phyloP scores from a whole-genome alignment of 305 asterid genomes.

The Fraxinus nigra region DNA sequence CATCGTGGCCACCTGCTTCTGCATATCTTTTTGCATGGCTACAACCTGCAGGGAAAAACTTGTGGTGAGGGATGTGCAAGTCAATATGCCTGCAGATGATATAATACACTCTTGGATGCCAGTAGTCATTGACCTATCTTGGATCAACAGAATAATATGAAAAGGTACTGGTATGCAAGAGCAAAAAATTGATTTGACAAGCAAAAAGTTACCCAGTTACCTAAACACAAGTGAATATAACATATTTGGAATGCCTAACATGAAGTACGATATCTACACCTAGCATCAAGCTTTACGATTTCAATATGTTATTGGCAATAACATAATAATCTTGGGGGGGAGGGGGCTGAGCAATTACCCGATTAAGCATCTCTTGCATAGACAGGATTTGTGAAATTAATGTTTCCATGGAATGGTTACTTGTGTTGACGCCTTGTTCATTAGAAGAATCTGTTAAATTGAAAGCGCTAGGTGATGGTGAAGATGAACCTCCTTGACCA shows the following conservation, averaged over 20 bases:
- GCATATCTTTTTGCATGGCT: constrained; percentile 66
- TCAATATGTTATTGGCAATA: neutral
- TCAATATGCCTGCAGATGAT: constrained; percentile 2
- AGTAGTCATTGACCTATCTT: neutral
- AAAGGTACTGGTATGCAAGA: neutral
- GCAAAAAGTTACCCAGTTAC: neutral
- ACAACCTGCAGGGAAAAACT: constrained; percentile 46
- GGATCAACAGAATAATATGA: neutral
- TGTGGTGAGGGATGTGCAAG: constrained; percentile 16
- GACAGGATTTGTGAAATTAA: constrained; percentile 48
- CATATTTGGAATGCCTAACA: neutral
- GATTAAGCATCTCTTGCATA: constrained; percentile 75
- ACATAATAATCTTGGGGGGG: neutral
- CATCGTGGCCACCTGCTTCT: constrained; percentile 63
- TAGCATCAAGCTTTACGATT: neutral
- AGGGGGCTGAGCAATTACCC: constrained; percentile 37
- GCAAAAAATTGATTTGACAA: neutral
- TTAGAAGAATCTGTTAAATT: constrained; percentile 48
- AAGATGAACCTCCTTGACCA: constrained; percentile 51
- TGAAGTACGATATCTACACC: neutral
- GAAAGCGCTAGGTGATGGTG: constrained; percentile 48
- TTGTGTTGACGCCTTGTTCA: constrained; percentile 53
- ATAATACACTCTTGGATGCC: constrained; percentile 5
- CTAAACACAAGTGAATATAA: neutral
- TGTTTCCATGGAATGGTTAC: constrained; percentile 43